Evolutionary conservation across 306 rosid genomes (phyloP).

Genomic region (Corylus heterophylla): DNA sequence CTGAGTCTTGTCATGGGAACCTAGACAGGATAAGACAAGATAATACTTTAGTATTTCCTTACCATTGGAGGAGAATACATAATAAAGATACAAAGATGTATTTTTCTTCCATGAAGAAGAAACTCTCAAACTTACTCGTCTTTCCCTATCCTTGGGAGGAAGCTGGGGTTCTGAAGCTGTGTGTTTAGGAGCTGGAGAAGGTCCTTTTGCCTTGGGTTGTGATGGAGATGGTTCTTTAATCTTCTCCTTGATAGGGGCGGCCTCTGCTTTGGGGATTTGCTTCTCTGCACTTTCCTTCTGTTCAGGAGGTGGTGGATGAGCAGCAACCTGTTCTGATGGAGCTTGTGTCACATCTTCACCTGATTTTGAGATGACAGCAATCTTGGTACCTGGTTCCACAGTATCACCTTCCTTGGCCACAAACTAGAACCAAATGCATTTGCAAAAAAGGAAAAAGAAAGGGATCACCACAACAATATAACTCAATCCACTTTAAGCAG

Average conservation of each 20-base stretch:
- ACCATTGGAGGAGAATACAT: neutral
- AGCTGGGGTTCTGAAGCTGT: constrained; percentile 47
- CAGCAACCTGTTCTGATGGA: constrained; percentile 54
- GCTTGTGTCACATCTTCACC: constrained; percentile 70
- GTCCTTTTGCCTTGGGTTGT: constrained; percentile 55
- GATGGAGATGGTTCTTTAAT: constrained; percentile 44
- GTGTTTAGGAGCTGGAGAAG: constrained; percentile 69
- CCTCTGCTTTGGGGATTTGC: constrained; percentile 53
- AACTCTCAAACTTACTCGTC: constrained; percentile 51
- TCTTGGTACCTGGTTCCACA: constrained; percentile 80
- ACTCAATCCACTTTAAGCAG: constrained; percentile 1
- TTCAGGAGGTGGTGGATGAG: constrained; percentile 39
- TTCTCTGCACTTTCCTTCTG: constrained; percentile 43
- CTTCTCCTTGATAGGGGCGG: constrained; percentile 42
- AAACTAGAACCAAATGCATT: constrained; percentile 45
- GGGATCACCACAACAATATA: constrained; percentile 19
- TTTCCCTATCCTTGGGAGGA: constrained; percentile 74
- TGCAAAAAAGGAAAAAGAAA: neutral
- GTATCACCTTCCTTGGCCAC: constrained; percentile 86
- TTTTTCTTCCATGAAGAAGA: neutral
- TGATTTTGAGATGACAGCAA: constrained; percentile 81
- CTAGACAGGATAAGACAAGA: constrained; percentile 27
- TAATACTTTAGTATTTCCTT: neutral
- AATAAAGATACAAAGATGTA: neutral
- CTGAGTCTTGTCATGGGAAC: constrained; percentile 87